Conservation (phyloP, 345 rosid genomes). For the Brassica incana region DNA sequence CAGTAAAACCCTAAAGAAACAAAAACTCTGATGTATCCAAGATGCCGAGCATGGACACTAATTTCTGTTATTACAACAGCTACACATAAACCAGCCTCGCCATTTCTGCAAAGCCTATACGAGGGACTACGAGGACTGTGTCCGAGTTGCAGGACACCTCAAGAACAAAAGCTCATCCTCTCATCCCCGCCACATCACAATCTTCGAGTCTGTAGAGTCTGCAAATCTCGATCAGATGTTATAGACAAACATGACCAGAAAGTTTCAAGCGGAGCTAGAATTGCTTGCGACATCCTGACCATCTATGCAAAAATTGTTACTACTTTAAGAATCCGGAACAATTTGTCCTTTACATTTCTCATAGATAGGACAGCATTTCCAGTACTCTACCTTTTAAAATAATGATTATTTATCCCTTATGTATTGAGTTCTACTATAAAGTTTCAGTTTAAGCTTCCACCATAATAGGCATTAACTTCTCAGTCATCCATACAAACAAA, state of each 20-base stretch:
- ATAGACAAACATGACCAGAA: conserved; percentile 41
- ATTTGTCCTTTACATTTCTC: too few species aligned
- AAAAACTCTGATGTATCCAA: conserved; percentile 71
- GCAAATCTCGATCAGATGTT: conserved; percentile 52
- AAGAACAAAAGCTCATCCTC: conserved; percentile 75
- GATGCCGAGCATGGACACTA: conserved; percentile 86
- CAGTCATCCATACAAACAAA: too few species aligned
- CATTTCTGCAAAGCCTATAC: conserved; percentile 71
- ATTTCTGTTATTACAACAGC: conserved; percentile 89
- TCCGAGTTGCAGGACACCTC: conserved; percentile 90
- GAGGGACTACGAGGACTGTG: conserved; percentile 88
- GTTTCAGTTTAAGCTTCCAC: too few species aligned
- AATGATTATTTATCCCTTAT: too few species aligned
- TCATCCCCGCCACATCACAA: conserved; percentile 62
- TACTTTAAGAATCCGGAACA: too few species aligned
- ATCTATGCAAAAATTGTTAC: too few species aligned
- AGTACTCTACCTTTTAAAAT: too few species aligned
- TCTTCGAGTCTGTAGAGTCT: conserved; percentile 75
- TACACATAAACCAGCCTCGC: conserved; percentile 58
- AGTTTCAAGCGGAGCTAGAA: too few species aligned
- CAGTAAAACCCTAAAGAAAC: conserved; percentile 65
- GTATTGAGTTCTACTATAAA: too few species aligned
- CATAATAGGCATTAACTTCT: too few species aligned
- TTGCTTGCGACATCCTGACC: too few species aligned
- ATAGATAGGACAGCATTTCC: too few species aligned